Base-by-base conservation (phyloP, 2,329 filamentous ascomycete genomes). In the Colletotrichum sp. region DNA sequence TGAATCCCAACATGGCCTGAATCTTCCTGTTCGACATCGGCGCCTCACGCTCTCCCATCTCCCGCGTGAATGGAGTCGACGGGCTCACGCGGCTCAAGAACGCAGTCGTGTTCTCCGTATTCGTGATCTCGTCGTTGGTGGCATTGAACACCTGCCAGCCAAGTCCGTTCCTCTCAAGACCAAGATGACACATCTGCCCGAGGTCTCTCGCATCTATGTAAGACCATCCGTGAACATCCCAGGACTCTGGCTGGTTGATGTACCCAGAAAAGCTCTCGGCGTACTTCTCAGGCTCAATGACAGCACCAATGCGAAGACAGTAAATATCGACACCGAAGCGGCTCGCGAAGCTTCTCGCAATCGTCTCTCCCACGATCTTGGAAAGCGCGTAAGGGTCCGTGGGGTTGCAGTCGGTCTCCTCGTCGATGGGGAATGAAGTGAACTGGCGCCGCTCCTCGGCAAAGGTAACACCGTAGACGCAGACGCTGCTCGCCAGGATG, bases 81-180 rank as follows among this genome's bases (percentile, higher is more conserved):
- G 90, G 90, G 70, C 86, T 88, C 12, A 83, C 83, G 79, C 88
- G 85, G 79, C 87, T 84, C 70, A 93, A 79, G 74, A 92, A 91
- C 72, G 90, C 85, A 59, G 83, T 84, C 0, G 90, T 92, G 1
- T 89, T 88, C 26, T 85, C 81, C 10, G 84, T 87, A 5, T 89
- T 89, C 0, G 91, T 93, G 65, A 92, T 92, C 4, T 87, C 90
- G 79, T 92, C 88, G 79, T 93, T 93, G 0, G 90, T 92, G 3
- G 91, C 91, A 79, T 93, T 93, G 82, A 93, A 93, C 0, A 93
- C 84, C 80, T 93, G 90, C 78, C 92, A 93, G 0, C 91, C 91
- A 12, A 93, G 79, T 0, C 89, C 90, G 79, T 87, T 86, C 78
- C 88, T 90, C 76, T 87, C 78, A 6, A 93, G 85, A 21, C 86